Evolutionary conservation across 2,329 filamentous ascomycete species (phyloP).

Genomic region (Ceratocystis papillata): DNA sequence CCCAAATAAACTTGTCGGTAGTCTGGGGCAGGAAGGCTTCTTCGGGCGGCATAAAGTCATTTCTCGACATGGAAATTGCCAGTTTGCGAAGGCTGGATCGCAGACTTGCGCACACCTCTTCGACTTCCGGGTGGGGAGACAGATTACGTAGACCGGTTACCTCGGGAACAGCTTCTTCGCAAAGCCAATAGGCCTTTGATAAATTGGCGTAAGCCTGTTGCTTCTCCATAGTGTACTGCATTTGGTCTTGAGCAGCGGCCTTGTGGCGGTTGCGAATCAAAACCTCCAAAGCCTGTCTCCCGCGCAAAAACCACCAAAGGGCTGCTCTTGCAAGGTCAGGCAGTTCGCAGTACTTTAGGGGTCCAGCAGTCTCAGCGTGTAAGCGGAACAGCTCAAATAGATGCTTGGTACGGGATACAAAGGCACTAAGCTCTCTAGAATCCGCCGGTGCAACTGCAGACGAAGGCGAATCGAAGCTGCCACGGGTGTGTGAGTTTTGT

Average conservation of each 20-base stretch:
- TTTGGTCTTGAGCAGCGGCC: conserved; percentile 40
- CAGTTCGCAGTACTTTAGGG: conserved; percentile 51
- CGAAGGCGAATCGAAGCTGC: not conserved
- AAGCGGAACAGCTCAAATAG: conserved; percentile 65
- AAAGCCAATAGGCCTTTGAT: conserved; percentile 79
- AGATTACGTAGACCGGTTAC: conserved; percentile 37
- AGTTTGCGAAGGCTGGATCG: conserved; percentile 60
- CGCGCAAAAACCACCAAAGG: conserved; percentile 84
- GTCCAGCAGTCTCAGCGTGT: conserved; percentile 62
- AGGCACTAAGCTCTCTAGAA: conserved; percentile 43
- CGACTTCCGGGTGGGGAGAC: conserved; percentile 38
- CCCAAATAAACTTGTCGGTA: conserved; percentile 72
- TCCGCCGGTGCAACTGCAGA: not conserved
- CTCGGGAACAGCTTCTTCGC: conserved; percentile 43
- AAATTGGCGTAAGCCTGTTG: conserved; percentile 79
- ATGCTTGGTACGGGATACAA: conserved; percentile 59
- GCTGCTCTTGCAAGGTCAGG: conserved; percentile 60
- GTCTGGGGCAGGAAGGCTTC: conserved; percentile 61
- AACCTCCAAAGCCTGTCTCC: conserved; percentile 62
- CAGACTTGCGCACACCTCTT: conserved; percentile 46
- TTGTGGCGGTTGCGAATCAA: conserved; percentile 55
- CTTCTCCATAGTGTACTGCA: conserved; percentile 44
- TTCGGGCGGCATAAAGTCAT: conserved; percentile 63
- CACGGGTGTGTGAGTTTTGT: conserved; percentile 17
- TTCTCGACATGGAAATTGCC: conserved; percentile 71